phyloP scores from a whole-genome alignment of 2,329 filamentous ascomycete genomes.

The Epichloe scottii region DNA sequence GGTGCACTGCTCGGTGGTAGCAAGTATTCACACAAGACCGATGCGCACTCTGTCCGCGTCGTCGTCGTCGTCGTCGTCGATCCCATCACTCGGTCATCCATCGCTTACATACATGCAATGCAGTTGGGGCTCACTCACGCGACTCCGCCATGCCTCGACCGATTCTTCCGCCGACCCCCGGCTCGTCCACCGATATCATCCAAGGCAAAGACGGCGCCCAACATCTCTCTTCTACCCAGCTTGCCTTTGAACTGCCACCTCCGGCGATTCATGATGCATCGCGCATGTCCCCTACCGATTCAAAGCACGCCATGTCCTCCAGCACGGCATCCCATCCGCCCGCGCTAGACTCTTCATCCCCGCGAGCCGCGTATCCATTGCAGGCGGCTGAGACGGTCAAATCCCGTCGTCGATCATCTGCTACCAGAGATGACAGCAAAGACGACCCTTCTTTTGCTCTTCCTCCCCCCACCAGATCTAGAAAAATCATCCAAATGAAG shows the following conservation, averaged over 20 bases:
- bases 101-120: too few species aligned
- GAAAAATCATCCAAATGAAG: slow-evolving; percentile 99
- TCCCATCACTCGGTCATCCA: background rate
- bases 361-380: slow-evolving; percentile 27
- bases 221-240: slow-evolving; percentile 48
- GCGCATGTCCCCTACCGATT: slow-evolving; percentile 22
- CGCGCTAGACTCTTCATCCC: slow-evolving; percentile 10
- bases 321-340: slow-evolving; percentile 4
- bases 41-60: too few species aligned
- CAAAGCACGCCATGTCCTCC: slow-evolving; percentile 19
- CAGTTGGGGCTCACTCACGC: slow-evolving; percentile 3
- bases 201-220: slow-evolving; percentile 55
- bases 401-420: slow-evolving; percentile 38
- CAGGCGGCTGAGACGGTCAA: slow-evolving; percentile 40
- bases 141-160: slow-evolving; percentile 20
- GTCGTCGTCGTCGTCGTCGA: too few species aligned
- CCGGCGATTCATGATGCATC: slow-evolving; percentile 50
- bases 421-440: slow-evolving; percentile 26
- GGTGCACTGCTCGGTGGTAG: too few species aligned
- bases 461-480: slow-evolving; percentile 79
- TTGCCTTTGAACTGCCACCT: slow-evolving; percentile 63
- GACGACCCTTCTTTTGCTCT: slow-evolving; percentile 58
- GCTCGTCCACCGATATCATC: slow-evolving; percentile 72
- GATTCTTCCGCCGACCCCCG: slow-evolving; percentile 55
- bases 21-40: too few species aligned